phyloP scores from a whole-genome alignment of 306 rosid species.

The Ceratonia siliqua region DNA sequence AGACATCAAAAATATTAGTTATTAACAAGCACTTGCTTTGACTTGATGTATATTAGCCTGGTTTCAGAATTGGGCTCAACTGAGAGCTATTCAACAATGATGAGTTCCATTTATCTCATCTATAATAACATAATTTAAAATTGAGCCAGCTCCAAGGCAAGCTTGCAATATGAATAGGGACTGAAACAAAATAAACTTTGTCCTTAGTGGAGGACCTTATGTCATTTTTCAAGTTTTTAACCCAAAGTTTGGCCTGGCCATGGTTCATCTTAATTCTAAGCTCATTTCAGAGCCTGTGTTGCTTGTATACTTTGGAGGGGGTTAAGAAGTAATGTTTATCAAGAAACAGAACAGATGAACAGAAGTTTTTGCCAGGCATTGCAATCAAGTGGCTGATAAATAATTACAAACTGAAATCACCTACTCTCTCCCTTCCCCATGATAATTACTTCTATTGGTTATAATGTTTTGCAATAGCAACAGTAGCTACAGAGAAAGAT shows the following conservation, averaged over 20 bases:
- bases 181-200: not conserved
- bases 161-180: not conserved
- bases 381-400: constrained; percentile 3
- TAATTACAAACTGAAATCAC: not conserved
- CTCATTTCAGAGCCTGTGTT: not conserved
- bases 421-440: not conserved
- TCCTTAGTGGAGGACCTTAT: not conserved
- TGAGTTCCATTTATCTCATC: not conserved
- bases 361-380: not conserved
- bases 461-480: not conserved
- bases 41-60: not conserved
- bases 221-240: not conserved
- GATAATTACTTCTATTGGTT: constrained; percentile 1
- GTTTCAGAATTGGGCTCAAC: not conserved
- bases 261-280: not conserved
- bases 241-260: not conserved
- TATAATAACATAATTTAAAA: not conserved
- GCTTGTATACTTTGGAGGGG: not conserved
- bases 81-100: not conserved
- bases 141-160: constrained; percentile 4
- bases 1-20: constrained; percentile 5
- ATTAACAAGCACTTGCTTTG: constrained; percentile 6
- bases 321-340: not conserved
- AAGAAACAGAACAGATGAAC: not conserved
- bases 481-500: not conserved